Conservation (phyloP, 176 grass and related monocot species). For the Oryza brachyantha region DNA sequence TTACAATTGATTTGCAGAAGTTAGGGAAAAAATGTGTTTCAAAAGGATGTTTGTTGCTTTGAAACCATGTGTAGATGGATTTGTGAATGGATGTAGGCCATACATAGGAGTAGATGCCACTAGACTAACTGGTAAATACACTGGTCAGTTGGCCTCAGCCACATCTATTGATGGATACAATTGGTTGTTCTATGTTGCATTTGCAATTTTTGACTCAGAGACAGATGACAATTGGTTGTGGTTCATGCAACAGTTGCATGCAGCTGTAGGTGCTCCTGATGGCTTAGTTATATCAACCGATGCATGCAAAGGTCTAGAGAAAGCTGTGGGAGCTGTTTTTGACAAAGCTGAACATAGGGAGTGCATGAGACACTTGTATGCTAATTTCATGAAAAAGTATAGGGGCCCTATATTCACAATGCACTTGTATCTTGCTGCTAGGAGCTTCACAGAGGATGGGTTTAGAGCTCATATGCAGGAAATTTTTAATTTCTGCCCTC, state of each 20-base stretch:
- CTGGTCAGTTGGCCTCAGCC: background rate
- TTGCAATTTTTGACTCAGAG: too few relatives aligned
- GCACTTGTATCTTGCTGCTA: too few relatives aligned
- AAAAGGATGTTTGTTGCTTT: background rate
- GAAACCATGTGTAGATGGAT: background rate
- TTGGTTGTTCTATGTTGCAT: background rate
- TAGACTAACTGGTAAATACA: background rate
- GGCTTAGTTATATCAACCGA: background rate
- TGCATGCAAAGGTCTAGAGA: too few relatives aligned
- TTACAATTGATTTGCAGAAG: background rate
- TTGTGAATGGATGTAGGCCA: background rate
- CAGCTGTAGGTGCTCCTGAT: background rate
- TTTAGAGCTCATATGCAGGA: background rate
- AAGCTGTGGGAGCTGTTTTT: background rate
- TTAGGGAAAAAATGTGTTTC: too few relatives aligned
- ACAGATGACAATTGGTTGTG: too few relatives aligned
- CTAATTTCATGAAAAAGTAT: too few relatives aligned
- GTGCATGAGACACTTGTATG: background rate
- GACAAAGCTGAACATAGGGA: background rate
- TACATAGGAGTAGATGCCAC: background rate
- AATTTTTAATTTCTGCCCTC: background rate
- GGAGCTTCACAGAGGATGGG: too few relatives aligned
- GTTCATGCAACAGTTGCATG: too few relatives aligned
- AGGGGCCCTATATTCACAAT: background rate
- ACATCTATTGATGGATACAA: background rate